Evolutionary conservation across 805 yeast species (phyloP), one percentile per base, ranked within the genome.

Genomic region (Spathaspora arborariae): DNA sequence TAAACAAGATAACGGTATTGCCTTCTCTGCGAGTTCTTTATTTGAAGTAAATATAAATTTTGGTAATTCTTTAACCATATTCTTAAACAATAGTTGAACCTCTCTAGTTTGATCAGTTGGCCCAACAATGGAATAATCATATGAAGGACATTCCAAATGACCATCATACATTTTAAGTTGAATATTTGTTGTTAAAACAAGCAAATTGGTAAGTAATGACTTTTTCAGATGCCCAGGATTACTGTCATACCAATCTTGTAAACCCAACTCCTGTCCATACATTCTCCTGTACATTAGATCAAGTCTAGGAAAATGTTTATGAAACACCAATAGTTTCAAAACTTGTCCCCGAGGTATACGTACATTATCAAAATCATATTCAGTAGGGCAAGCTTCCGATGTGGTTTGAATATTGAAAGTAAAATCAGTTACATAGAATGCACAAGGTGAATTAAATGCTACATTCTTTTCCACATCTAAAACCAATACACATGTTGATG

Each of bases 391-490:
- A 3, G 19, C 5, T 5, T 2, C 27, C 5, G 41, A 21, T 8
- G 5, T 2, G n/a, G 19, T 20, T 13, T 19, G 35, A 4, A 9
- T 8, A 13, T 40, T 40, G 35, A 11, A 22, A 1, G 42, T 40
- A 11, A 40, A 26, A 40, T 40, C 42, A 26, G 42, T 40, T 5
- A 40, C 42, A 24, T 18, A 19, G n/a, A 40, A 26, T 20, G 22
- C 20, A 5, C 15, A 30, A 13, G 42, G 42, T 9, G 42, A 18
- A 5, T 24, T 26, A 1, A 3, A 3, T 9, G 21, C 11, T 13
- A 13, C 21, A 9, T 40, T 18, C n/a, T 7, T 40, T 16, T 40
- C 35, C 13, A 40, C 35, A n/a, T 18, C n/a, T 18, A 40, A 20
- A 16, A 40, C 42, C n/a, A 30, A 30, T 8, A 30, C 35, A 30